These are phyloP conservation scores for Psilocybe subaeruginosa DNA, from an alignment of 768 basidiomycete genomes.

Conservation along the genomic window DNA sequence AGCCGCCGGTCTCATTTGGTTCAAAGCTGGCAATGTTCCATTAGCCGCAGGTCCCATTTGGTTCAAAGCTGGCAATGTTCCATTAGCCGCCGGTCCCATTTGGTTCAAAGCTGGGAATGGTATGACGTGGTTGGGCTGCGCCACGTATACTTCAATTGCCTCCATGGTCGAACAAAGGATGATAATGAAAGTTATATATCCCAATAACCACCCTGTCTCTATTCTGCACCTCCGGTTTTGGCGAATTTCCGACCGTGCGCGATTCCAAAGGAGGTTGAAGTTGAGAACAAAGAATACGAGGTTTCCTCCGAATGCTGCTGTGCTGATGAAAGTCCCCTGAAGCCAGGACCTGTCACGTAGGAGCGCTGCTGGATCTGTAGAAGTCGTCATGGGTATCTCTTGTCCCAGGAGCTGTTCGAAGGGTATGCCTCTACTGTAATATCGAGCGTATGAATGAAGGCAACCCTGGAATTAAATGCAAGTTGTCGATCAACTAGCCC, in stretches of 20 bases:
- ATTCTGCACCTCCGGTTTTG: background rate
- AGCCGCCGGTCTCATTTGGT: too few relatives aligned
- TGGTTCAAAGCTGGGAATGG: background rate
- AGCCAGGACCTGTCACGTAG: background rate
- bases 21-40: too few relatives aligned
- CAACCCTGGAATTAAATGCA: background rate
- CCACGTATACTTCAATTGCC: background rate
- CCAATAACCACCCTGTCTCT: background rate
- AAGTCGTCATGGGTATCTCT: background rate
- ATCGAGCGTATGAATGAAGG: too few relatives aligned
- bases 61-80: background rate
- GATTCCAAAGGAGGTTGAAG: background rate
- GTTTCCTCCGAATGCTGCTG: background rate
- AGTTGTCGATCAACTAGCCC: background rate
- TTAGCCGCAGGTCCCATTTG: too few relatives aligned
- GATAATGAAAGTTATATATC: background rate
- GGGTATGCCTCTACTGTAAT: too few relatives aligned
- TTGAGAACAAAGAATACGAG: background rate
- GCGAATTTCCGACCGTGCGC: background rate
- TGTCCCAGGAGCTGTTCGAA: too few relatives aligned
- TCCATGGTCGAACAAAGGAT: background rate
- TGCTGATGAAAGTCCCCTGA: background rate
- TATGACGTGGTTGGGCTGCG: background rate
- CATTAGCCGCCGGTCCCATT: too few relatives aligned
- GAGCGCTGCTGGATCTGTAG: background rate